Percentiles rank a stretch among this genome's conserved stretches.
phyloP scores from a whole-genome alignment of 1,139 yeast genomes.

The Starmera stellimalicola region DNA sequence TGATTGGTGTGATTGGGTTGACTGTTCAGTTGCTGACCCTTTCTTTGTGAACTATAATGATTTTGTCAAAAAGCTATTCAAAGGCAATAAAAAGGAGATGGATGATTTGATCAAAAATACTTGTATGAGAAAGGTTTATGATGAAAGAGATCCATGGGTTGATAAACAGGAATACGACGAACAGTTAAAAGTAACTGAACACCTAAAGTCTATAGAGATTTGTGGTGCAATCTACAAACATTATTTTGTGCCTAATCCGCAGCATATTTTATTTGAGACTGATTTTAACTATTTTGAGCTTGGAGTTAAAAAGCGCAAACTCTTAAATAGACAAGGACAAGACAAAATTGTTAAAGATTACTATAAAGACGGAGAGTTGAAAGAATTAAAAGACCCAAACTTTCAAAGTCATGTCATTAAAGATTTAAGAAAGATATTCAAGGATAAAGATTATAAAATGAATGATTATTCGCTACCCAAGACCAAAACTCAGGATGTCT shows the following conservation, averaged over 20 bases:
- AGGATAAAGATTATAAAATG: constrained; percentile 1
- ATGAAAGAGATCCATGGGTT: constrained; percentile 17
- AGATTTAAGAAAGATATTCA: neutral
- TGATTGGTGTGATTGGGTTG: constrained; percentile 24
- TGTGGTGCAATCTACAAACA: constrained; percentile 20
- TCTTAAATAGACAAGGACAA: too few relatives aligned
- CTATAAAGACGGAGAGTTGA: too few relatives aligned
- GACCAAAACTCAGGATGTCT: constrained; percentile 5
- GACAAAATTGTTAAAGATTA: too few relatives aligned
- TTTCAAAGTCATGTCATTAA: neutral
- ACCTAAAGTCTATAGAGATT: constrained; percentile 18
- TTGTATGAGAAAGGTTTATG: constrained; percentile 17
- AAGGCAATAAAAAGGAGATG: constrained; percentile 10
- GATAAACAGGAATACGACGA: constrained; percentile 11
- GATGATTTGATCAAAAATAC: constrained; percentile 8
- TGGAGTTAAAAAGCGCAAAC: constrained; percentile 13
- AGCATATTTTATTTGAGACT: constrained; percentile 17
- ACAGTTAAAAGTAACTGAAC: constrained; percentile 14
- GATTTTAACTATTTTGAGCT: constrained; percentile 17
- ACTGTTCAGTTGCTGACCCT: constrained; percentile 17
- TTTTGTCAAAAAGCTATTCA: constrained; percentile 6
- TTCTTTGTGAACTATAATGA: constrained; percentile 14
- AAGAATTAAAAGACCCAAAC: constrained; percentile 2
- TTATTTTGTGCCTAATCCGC: constrained; percentile 18
- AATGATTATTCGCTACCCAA: constrained; percentile 1